Conservation (phyloP, 108 stramenopile genomes). For the Pseudonitzschia multiseries region DNA sequence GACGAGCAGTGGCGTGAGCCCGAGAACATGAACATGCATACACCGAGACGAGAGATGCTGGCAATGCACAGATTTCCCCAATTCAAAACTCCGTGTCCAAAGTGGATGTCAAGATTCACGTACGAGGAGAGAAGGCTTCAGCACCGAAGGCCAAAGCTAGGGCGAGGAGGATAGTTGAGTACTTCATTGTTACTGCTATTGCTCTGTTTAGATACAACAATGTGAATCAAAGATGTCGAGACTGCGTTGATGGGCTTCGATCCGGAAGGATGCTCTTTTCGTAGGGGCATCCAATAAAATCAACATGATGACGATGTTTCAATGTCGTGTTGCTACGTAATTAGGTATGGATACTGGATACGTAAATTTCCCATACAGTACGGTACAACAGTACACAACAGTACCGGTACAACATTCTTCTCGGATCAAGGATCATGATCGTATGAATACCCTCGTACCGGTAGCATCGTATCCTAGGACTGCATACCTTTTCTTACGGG, state of each 20-base stretch:
- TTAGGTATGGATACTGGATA: no score
- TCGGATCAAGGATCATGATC: no score
- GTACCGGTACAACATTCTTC: no score
- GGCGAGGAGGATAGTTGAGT: slow-evolving; percentile 23
- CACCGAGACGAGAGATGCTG: background rate
- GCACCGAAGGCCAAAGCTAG: slow-evolving; percentile 25
- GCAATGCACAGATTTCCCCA: background rate
- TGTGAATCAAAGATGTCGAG: background rate
- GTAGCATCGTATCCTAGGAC: no score
- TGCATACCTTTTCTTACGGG: no score
- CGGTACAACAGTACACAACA: no score
- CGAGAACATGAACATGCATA: background rate
- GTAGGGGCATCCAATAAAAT: background rate
- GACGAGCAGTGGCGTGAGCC: background rate
- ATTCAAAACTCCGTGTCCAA: background rate
- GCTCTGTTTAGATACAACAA: background rate
- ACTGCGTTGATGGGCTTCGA: background rate
- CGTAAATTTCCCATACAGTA: no score
- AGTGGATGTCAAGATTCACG: slow-evolving; percentile 1
- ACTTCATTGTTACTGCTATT: slow-evolving; percentile 28
- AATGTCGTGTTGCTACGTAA: slow-evolving; percentile 1
- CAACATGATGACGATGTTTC: background rate
- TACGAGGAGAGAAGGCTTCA: slow-evolving; percentile 46
- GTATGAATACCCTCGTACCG: no score
- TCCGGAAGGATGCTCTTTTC: background rate